Evolutionary conservation across 139 green algal species (phyloP).

Genomic region (Chlorella sp.): DNA sequence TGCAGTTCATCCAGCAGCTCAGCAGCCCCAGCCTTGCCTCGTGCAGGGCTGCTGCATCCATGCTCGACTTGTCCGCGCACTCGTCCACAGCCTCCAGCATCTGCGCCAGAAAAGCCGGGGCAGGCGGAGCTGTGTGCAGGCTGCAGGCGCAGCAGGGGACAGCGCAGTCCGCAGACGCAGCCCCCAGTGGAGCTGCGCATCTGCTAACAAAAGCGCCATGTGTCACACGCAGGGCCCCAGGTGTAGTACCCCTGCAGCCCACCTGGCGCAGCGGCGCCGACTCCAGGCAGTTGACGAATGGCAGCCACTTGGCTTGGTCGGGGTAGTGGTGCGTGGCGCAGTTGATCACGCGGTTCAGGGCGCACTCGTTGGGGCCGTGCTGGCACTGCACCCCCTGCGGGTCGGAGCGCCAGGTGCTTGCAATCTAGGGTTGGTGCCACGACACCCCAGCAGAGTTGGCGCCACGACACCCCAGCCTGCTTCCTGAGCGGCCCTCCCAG

Average conservation of each 20-base stretch:
- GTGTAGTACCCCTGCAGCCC: too few relatives aligned
- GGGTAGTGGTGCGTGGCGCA: conserved; percentile 30
- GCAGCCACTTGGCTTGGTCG: conserved; percentile 23
- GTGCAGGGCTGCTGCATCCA: conserved; percentile 25
- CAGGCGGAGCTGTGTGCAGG: too few relatives aligned
- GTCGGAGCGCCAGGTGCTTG: background rate
- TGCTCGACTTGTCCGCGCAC: conserved; percentile 29
- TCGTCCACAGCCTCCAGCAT: conserved; percentile 4
- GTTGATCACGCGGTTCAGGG: conserved; percentile 43
- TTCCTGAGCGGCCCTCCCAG: background rate
- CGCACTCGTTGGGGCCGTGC: conserved; percentile 45
- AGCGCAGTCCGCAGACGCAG: too few relatives aligned
- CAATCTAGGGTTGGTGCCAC: background rate
- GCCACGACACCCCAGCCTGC: background rate
- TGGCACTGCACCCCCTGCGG: conserved; percentile 21
- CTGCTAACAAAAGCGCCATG: too few relatives aligned
- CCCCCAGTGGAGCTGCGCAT: too few relatives aligned
- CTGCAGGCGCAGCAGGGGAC: too few relatives aligned
- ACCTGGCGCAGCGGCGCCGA: too few relatives aligned
- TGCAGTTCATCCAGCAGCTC: conserved; percentile 36
- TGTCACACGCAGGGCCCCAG: too few relatives aligned
- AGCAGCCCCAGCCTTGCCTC: conserved; percentile 7
- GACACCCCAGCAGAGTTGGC: background rate
- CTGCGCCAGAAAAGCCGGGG: background rate
- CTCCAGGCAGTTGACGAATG: conserved; percentile 42